Base-by-base conservation (phyloP, 2,329 filamentous ascomycete species). In the Trichoderma atroviride region DNA sequence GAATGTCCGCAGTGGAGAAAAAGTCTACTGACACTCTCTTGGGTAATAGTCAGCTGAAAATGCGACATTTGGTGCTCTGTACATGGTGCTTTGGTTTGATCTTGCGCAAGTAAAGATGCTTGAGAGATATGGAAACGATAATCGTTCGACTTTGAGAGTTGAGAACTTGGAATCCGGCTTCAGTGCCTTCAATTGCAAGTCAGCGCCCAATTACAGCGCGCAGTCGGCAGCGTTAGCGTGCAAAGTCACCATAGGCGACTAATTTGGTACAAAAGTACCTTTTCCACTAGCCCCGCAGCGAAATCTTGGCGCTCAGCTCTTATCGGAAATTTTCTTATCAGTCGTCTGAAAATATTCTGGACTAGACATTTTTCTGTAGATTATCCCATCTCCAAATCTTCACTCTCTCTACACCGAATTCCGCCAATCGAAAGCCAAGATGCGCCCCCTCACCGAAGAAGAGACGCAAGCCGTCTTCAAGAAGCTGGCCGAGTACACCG, bases 401-500 rank as follows among this genome's bases (percentile, higher is more conserved):
- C 47, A 10, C 57, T 19, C 13, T 1, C n/a, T 11, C 47, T 35
- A 14, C n/a, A 35, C n/a, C 40, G 22, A 4, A 3, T 27, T 24
- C n/a, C 22, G 7, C 6, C 29, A 37, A 29, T 5, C 0, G 7
- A 29, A 29, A 22, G 2, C 3, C 24, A 67, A 14, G 7, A 96
- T 97, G 93, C 88, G 93, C 68, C 88, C 91, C 64, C 88, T 97
- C 74, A 96, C 93, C 69, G 93, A 93, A 80, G 81, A 84, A 77
- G 91, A 94, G 82, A 92, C 90, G 70, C 89, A 92, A 79, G 92
- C 91, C 1, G 89, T 97, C 75, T 96, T 97, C 81, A 88, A 91
- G 75, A 97, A 98, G 84, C 89, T 99, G 52, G 96, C 96, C 70
- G 92, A 94, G 80, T 99, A 98, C 84, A 96, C 92, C 29, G 94